Base-by-base conservation (phyloP, 2,329 filamentous ascomycete species). In the Clarireedia paspali region DNA sequence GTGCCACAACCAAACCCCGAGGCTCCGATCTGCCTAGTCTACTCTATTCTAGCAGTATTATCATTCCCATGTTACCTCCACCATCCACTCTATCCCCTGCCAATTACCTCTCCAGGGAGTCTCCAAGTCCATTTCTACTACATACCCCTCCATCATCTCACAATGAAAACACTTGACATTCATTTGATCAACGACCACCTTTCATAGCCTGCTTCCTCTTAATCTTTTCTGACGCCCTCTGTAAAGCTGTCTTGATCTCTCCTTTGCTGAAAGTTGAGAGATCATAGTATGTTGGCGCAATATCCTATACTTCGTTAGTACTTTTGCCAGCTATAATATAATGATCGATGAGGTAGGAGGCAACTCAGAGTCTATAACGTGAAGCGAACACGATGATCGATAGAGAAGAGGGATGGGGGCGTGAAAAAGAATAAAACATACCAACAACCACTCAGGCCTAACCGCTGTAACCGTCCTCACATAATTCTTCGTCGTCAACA, bases 401-500 rank as follows among this genome's bases (percentile, higher is more conserved):
- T 24, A 45, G 53, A 38, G 30, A 26, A 47, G 27, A 66, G 53
- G 42, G 15, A n/a, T 14, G n/a, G n/a, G n/a, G n/a, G n/a, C 39
- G 24, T 40, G n/a, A 15, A 54, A 56, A 48, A 20, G 2, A 23
- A 39, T 34, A 48, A 30, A 57, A 74, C 86, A 74, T 78, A 91
- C 89, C 72, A 97, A 70, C 59, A 99, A 76, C 94, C 94, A 99
- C 72, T 99, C 94, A 0, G 92, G 89, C 70, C 89, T 88, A 55
- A 99, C 87, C 30, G 88, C 85, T 12, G 91, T 97, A 48, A 96
- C 90, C 0, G 90, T 96, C 56, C 95, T 83, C 66, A 99, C 92
- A 71, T 96, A 99, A 75, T 97, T 95, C 81, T 99, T 96, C 53
- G 88, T 94, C 0, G 94, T 99, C 55, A 99, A 82, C 12, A 99